These are phyloP conservation scores for Xylariaceae sp. DNA, from an alignment of 2,329 filamentous ascomycete genomes.

Conservation along the genomic window DNA sequence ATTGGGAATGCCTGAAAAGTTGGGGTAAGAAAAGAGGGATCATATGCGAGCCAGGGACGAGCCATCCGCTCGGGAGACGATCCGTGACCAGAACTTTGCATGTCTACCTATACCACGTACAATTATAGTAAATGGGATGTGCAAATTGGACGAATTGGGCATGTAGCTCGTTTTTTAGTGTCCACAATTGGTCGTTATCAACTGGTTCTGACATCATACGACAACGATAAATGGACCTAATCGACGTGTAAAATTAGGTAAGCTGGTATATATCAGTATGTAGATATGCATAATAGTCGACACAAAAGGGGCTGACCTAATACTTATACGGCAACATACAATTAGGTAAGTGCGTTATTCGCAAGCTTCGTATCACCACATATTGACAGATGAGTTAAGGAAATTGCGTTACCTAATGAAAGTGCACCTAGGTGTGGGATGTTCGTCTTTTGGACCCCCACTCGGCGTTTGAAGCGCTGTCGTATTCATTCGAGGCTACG, in stretches of 20 bases:
- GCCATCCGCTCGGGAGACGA: slow-evolving; percentile 13
- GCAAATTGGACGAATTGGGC: neutral
- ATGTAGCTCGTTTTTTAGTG: slow-evolving; percentile 7
- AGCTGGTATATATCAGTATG: slow-evolving; percentile 2
- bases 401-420: neutral
- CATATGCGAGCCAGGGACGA: slow-evolving; percentile 17
- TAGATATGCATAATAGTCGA: neutral
- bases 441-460: slow-evolving; percentile 7
- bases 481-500: slow-evolving; percentile 4
- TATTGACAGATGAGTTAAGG: neutral
- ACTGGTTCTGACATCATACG: slow-evolving; percentile 16
- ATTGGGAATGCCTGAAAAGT: no score
- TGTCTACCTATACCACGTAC: neutral
- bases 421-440: neutral
- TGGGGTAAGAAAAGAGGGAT: neutral
- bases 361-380: neutral
- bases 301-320: neutral
- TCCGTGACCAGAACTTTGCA: neutral
- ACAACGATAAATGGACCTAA: slow-evolving; percentile 11
- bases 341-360: neutral
- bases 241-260: slow-evolving; percentile 10
- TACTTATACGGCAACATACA: neutral
- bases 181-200: neutral
- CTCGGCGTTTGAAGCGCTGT: slow-evolving; percentile 7
- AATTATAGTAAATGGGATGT: neutral